phyloP scores from a whole-genome alignment of 352 stramenopile species.

The Globisporangium polare region DNA sequence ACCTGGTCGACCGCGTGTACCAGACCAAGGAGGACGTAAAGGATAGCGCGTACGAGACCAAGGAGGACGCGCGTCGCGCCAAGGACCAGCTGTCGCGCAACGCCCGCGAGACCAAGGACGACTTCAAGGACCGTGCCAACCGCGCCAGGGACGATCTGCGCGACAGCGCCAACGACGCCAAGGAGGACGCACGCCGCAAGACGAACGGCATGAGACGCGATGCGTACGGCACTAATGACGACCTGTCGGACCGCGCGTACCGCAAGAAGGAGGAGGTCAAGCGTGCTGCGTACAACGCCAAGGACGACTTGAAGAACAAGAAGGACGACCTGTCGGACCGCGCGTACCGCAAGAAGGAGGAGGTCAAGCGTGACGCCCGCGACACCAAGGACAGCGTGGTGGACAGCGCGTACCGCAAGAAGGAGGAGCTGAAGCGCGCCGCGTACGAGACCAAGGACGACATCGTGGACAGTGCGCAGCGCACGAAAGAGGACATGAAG shows the following conservation, averaged over 20 bases:
- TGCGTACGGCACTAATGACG: constrained; percentile 31
- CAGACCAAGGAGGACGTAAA: constrained; percentile 29
- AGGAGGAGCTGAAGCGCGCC: background rate
- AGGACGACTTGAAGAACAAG: constrained; percentile 22
- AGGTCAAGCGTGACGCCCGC: constrained; percentile 18
- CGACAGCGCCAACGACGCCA: constrained; percentile 20
- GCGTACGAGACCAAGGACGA: constrained; percentile 4
- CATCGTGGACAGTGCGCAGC: constrained; percentile 10
- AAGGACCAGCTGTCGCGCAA: constrained; percentile 24
- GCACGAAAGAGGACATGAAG: constrained; percentile 1
- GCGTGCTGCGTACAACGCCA: constrained; percentile 13
- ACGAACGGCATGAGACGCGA: constrained; percentile 12
- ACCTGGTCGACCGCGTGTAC: constrained; percentile 50
- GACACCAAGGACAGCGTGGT: background rate
- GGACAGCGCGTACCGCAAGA: background rate
- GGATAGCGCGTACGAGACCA: constrained; percentile 30
- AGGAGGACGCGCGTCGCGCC: constrained; percentile 21
- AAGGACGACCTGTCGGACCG: constrained; percentile 24
- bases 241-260: constrained; percentile 21
- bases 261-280: constrained; percentile 26
- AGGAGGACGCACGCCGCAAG: constrained; percentile 30
- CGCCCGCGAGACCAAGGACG: constrained; percentile 23
- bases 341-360: constrained; percentile 22
- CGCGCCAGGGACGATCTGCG: background rate
- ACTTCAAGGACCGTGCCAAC: constrained; percentile 16